Conservation (phyloP, 2,329 filamentous ascomycete genomes). For the Byssoonygena ceratinophila region DNA sequence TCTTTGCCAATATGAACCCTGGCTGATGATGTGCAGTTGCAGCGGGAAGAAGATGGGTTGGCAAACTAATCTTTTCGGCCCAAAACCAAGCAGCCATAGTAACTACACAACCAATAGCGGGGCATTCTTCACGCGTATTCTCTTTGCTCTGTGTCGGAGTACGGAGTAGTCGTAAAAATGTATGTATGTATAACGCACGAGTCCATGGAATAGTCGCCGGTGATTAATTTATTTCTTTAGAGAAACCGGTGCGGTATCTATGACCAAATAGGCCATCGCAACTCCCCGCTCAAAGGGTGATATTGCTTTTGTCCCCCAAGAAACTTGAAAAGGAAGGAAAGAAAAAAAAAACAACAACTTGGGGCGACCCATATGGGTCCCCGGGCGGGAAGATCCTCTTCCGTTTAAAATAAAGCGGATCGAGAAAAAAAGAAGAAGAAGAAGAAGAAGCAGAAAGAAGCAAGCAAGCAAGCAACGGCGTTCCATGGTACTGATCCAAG, state of each 20-base stretch:
- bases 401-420: slow-evolving; percentile 16
- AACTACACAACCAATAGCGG: neutral
- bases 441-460: no score
- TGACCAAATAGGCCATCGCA: no score
- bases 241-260: no score
- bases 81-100: neutral
- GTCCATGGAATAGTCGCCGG: no score
- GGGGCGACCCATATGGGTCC: slow-evolving; percentile 1
- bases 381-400: slow-evolving; percentile 9
- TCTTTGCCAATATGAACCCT: neutral
- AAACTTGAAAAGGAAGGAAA: no score
- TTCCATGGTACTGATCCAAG: slow-evolving; percentile 4
- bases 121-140: neutral
- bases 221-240: no score
- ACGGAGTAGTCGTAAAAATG: no score
- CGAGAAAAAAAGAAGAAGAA: neutral
- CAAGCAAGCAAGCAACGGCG: neutral
- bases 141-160: neutral
- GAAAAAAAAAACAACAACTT: no score
- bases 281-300: no score
- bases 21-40: slow-evolving; percentile 12
- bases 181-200: no score
- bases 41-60: slow-evolving; percentile 12
- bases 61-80: slow-evolving; percentile 8
- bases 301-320: no score